Evolutionary conservation across 257 asterid genomes (phyloP), one percentile per base, ranked within the genome.

Genomic region (Mitragyna speciosa): DNA sequence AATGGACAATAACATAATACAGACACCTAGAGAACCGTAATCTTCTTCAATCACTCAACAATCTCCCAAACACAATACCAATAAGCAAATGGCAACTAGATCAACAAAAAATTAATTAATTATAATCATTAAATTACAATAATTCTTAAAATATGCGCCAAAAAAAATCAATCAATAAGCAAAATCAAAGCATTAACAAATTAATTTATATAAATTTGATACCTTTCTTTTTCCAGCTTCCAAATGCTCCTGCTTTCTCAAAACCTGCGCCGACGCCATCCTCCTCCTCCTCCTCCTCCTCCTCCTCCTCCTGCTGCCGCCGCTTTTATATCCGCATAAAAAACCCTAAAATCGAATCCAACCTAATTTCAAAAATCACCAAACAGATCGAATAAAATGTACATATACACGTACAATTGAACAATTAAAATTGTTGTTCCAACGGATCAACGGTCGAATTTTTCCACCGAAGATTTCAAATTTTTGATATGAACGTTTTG

Each of bases 221-320:
- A 93, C 98, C 98, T 85, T 90, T 77, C 63, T 91, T 81, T 82
- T 89, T 48, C 98, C 98, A 84, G 97, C 97, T 89, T 88, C 93
- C 88, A 89, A 87, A 88, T 91, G 89, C 82, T 84, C 93, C 82
- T 89, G 90, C 88, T 94, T 94, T 85, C 82, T 89, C 83, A 84
- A 76, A 69, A 88, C 95, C 92, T 93, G 94, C 81, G 87, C 96
- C 87, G 97, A 89, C 89, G 98, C 96, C 98, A 92, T 43, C 61
- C 61, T 64, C 45, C 22, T 24, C 22, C 36, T 19, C 74, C 17
- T 19, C 31, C 8, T 15, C 41, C 59, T 10, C 75, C 28, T 7
- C 30, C 33, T 2, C 41, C 56, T 15, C 10, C 2, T n/a, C n/a
- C n/a, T n/a, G n/a, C n/a, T n/a, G n/a, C n/a, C n/a, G n/a, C n/a